Evolutionary conservation across 345 rosid genomes (phyloP).

Genomic region (Litchi chinensis): DNA sequence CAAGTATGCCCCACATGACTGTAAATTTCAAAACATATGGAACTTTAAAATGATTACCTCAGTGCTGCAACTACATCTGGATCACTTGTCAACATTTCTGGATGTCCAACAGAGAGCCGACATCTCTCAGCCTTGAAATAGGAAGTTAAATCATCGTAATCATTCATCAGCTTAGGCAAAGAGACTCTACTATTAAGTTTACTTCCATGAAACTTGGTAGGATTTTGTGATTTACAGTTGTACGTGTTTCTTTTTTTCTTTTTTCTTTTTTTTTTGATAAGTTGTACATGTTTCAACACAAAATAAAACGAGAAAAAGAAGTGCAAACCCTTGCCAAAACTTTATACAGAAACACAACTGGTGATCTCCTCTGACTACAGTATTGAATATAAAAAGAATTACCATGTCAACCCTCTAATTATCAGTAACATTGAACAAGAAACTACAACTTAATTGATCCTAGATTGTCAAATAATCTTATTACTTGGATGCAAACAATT

Average conservation of each 20-base stretch:
- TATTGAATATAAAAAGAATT: not conserved
- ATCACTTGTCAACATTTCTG: conserved; percentile 58
- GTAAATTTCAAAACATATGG: conserved; percentile 1
- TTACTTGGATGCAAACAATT: not conserved
- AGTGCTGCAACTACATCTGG: conserved; percentile 76
- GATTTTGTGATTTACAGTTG: not conserved
- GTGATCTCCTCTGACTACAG: not conserved
- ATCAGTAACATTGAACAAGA: not conserved
- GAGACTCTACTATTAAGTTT: not conserved
- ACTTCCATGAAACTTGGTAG: not conserved
- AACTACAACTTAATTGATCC: conserved; percentile 3
- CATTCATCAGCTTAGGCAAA: not conserved
- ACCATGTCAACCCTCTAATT: too few species aligned
- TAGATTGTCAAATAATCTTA: not conserved
- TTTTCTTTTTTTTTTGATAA: not conserved
- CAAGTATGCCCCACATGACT: not conserved
- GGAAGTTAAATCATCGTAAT: conserved; percentile 11
- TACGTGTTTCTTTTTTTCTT: not conserved
- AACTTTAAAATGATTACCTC: conserved; percentile 43
- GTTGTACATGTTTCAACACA: not conserved
- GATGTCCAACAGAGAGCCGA: conserved; percentile 81
- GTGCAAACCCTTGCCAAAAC: not conserved
- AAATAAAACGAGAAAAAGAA: not conserved
- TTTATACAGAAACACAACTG: not conserved
- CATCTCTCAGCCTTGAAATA: conserved; percentile 84